A percentile compares a stretch with the other conserved stretches of the same genome.
These are phyloP conservation scores for Borealophlyctis nickersoniae DNA, from an alignment of 192 early-diverging fungal species.

Conservation along the genomic window DNA sequence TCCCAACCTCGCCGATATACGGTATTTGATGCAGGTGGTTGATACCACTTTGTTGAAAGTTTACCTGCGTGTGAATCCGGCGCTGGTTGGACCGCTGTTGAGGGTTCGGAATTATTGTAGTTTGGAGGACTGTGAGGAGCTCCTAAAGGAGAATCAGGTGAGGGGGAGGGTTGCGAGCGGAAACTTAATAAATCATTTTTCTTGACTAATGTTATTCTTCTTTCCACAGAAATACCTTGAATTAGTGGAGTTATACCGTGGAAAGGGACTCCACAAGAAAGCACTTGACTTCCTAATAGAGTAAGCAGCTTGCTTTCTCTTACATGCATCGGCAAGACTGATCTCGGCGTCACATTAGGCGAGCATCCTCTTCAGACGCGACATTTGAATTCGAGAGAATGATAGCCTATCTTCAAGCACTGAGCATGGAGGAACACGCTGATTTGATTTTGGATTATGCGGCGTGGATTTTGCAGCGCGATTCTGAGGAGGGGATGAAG, in stretches of 20 bases:
- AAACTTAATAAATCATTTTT: background rate
- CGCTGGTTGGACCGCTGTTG: constrained; percentile 86
- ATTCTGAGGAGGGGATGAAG: constrained; percentile 67
- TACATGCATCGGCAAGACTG: background rate
- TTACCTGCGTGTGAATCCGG: constrained; percentile 81
- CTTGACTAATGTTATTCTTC: background rate
- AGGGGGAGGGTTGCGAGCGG: background rate
- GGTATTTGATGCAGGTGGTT: constrained; percentile 54
- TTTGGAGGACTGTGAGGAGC: constrained; percentile 73
- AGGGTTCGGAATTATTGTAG: constrained; percentile 87
- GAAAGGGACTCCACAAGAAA: constrained; percentile 84
- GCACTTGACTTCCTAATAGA: constrained; percentile 74
- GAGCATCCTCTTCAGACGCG: constrained; percentile 20
- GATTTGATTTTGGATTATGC: constrained; percentile 83
- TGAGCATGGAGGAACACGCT: constrained; percentile 68
- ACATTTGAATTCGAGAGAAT: constrained; percentile 31
- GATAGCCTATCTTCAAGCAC: constrained; percentile 68
- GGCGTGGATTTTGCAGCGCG: constrained; percentile 69
- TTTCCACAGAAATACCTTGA: constrained; percentile 70
- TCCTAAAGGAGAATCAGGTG: constrained; percentile 74
- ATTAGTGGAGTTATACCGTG: constrained; percentile 90
- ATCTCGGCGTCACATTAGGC: background rate
- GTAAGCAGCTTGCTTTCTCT: background rate
- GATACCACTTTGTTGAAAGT: constrained; percentile 90
- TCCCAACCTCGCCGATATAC: constrained; percentile 40